phyloP scores from a whole-genome alignment of 257 asterid genomes.

The Verbena officinalis region DNA sequence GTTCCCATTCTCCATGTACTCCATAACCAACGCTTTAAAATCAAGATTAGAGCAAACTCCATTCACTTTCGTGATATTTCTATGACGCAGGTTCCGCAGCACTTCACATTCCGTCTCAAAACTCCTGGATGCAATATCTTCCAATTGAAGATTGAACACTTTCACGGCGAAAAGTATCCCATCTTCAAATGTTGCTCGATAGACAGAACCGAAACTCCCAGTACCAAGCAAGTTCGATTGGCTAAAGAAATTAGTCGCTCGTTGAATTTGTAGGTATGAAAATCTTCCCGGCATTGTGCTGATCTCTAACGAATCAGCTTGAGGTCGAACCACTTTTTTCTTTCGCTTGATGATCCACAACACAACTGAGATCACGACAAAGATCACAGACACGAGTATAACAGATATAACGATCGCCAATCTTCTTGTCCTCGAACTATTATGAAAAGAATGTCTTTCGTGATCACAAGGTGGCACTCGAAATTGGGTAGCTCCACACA shows the following conservation, averaged over 20 bases:
- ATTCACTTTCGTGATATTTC: slow-evolving; percentile 32
- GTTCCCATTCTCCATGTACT: too few relatives aligned
- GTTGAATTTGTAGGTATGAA: too few relatives aligned
- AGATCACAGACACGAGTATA: background rate
- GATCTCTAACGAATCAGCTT: too few relatives aligned
- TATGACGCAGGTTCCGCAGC: slow-evolving; percentile 29
- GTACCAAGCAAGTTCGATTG: slow-evolving; percentile 29
- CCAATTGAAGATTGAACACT: slow-evolving; percentile 29
- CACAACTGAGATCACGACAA: background rate
- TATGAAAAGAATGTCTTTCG: too few relatives aligned
- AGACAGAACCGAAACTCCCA: slow-evolving; percentile 35
- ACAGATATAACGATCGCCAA: background rate
- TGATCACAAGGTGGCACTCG: too few relatives aligned
- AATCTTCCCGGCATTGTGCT: too few relatives aligned
- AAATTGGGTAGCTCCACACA: slow-evolving; percentile 32
- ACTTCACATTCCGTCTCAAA: slow-evolving; percentile 29
- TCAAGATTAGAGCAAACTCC: slow-evolving; percentile 33
- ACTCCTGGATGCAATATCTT: slow-evolving; percentile 28
- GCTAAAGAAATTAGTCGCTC: slow-evolving; percentile 33
- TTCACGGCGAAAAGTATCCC: slow-evolving; percentile 31
- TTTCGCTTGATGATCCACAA: background rate
- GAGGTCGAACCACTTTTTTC: background rate
- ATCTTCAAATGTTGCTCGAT: slow-evolving; percentile 9
- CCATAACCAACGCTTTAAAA: too few relatives aligned
- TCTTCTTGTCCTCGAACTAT: background rate